These are phyloP conservation scores for Plasmodium gallinaceum DNA, from an alignment of 169 alveolate genomes.

Conservation along the genomic window DNA sequence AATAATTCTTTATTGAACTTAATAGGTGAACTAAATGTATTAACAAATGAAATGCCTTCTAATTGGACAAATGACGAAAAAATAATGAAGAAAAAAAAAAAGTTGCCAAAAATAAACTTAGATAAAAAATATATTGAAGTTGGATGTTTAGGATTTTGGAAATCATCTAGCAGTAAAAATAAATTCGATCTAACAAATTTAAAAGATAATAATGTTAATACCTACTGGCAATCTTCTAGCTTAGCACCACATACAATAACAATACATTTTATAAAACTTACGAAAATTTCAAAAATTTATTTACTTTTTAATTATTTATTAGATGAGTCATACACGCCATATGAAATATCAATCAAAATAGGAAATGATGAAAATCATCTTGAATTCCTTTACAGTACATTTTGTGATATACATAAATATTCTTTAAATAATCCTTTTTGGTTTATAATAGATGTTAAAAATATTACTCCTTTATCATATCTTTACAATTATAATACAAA, in stretches of 20 bases:
- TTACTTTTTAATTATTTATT: constrained; percentile 85
- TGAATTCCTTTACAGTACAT: constrained; percentile 75
- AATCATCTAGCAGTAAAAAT: constrained; percentile 62
- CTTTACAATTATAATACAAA: constrained; percentile 77
- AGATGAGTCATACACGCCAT: constrained; percentile 91
- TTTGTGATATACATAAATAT: constrained; percentile 77
- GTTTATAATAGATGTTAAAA: constrained; percentile 78
- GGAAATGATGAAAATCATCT: constrained; percentile 85
- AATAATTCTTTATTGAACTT: constrained; percentile 18
- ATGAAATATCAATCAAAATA: constrained; percentile 85
- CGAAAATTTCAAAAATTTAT: constrained; percentile 86
- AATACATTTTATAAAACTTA: constrained; percentile 85
- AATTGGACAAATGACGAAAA: background rate
- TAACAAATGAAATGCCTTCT: background rate
- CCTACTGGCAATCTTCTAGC: constrained; percentile 91
- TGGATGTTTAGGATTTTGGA: constrained; percentile 71
- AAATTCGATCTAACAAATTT: constrained; percentile 84
- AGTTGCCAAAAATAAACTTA: constrained; percentile 46
- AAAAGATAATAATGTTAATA: constrained; percentile 87
- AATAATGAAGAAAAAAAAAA: background rate
- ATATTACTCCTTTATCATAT: constrained; percentile 71
- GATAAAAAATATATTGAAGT: constrained; percentile 70
- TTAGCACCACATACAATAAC: constrained; percentile 89
- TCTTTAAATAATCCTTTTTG: constrained; percentile 86
- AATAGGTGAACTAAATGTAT: constrained; percentile 6